Percentiles rank a stretch among this genome's conserved stretches.
These are phyloP conservation scores for Galeopsis tetrahit DNA, from an alignment of 257 asterid genomes.

Conservation along the genomic window DNA sequence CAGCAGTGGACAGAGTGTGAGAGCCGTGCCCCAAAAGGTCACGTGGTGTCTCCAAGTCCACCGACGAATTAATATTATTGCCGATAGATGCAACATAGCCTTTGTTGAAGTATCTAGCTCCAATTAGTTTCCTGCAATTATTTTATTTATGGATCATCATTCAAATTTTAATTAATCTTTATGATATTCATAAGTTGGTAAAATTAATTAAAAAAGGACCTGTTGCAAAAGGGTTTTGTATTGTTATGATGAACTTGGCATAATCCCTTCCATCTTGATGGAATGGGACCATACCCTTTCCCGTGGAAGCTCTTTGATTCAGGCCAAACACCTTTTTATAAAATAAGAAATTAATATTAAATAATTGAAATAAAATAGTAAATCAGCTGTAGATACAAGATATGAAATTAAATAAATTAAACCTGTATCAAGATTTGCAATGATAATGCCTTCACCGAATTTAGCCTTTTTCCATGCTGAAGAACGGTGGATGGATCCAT, in stretches of 20 bases:
- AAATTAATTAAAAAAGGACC: constrained; percentile 32
- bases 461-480: constrained; percentile 67
- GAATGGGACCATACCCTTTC: constrained; percentile 66
- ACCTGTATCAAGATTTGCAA: constrained; percentile 74
- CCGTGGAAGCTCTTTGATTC: constrained; percentile 79
- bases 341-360: not conserved
- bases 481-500: constrained; percentile 34
- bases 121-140: constrained; percentile 67
- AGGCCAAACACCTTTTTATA: constrained; percentile 83
- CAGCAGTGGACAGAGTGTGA: constrained; percentile 89
- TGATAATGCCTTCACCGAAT: constrained; percentile 62
- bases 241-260: constrained; percentile 43
- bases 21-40: constrained; percentile 70
- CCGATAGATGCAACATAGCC: constrained; percentile 43
- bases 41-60: constrained; percentile 31
- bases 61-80: not conserved
- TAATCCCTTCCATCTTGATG: constrained; percentile 75
- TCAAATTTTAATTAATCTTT: no score
- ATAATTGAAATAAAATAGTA: no score
- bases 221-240: constrained; percentile 51
- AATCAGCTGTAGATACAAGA: not conserved
- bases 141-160: not conserved
- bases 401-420: not conserved
- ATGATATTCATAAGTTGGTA: not conserved
- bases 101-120: constrained; percentile 69